Percentiles rank a stretch among this genome's conserved stretches.
phyloP scores from a whole-genome alignment of 371 early-diverging fungal genomes.

The Cokeromyces recurvatus region DNA sequence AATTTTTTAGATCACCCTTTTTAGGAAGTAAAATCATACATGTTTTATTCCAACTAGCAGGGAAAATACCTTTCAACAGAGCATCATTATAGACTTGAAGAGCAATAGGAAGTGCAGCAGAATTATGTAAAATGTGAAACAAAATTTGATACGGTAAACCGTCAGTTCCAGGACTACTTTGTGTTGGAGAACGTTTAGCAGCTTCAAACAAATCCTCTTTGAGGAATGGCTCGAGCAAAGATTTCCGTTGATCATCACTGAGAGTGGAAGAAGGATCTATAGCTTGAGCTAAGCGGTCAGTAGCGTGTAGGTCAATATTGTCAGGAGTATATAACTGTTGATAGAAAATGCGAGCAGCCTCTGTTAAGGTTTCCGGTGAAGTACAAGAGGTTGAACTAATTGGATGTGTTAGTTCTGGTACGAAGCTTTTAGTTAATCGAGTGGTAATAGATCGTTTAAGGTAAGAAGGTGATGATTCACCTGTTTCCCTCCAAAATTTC shows the following conservation, averaged over 20 bases:
- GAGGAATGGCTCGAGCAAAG: background rate
- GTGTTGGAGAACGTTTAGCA: background rate
- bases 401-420: background rate
- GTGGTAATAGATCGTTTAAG: background rate
- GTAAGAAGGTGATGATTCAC: conserved; percentile 4
- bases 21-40: conserved; percentile 19
- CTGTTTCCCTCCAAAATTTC: conserved; percentile 4
- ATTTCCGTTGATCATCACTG: background rate
- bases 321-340: background rate
- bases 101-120: background rate
- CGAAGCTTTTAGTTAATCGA: background rate
- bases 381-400: background rate
- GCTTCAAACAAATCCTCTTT: background rate
- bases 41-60: conserved; percentile 21
- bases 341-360: background rate
- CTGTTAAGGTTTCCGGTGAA: background rate
- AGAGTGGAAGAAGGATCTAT: background rate
- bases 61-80: conserved; percentile 1
- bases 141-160: conserved; percentile 2
- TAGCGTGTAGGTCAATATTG: background rate
- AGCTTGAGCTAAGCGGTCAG: background rate
- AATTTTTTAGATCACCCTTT: conserved; percentile 8
- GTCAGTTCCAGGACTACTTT: conserved; percentile 5
- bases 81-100: conserved; percentile 18
- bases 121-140: background rate